Conservation (phyloP, 1,284 basidiomycete genomes). For the Puccinia polysora region DNA sequence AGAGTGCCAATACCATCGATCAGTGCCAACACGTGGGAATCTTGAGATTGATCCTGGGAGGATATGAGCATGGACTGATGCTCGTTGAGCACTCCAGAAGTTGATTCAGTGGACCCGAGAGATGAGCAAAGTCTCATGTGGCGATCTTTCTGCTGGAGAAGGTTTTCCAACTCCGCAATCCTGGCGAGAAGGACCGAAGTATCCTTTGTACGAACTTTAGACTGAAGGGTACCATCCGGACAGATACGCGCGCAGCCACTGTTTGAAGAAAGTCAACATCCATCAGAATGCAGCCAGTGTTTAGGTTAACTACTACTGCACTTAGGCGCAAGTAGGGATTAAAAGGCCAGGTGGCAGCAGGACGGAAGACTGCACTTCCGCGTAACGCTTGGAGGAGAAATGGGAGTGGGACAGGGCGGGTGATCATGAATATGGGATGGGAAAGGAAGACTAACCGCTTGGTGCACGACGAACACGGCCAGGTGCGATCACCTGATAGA, state of each 20-base stretch:
- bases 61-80: neutral
- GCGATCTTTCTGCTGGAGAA: conserved; percentile 32
- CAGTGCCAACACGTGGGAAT: conserved; percentile 24
- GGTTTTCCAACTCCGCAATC: conserved; percentile 36
- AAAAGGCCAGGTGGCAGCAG: no score
- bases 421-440: neutral
- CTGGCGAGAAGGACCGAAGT: conserved; percentile 35
- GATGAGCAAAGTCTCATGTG: neutral
- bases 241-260: conserved; percentile 42
- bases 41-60: conserved; percentile 5
- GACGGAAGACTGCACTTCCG: no score
- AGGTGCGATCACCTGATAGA: conserved; percentile 38
- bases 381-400: neutral
- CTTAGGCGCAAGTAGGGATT: no score
- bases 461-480: conserved; percentile 41
- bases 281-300: no score
- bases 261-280: neutral
- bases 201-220: conserved; percentile 40
- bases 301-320: no score
- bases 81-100: no score
- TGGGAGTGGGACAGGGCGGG: neutral
- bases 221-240: conserved; percentile 40
- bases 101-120: no score
- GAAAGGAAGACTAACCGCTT: conserved; percentile 35
- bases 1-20: conserved; percentile 41